Base-by-base conservation (phyloP, 345 rosid genomes). In the Lumnitzera littorea region DNA sequence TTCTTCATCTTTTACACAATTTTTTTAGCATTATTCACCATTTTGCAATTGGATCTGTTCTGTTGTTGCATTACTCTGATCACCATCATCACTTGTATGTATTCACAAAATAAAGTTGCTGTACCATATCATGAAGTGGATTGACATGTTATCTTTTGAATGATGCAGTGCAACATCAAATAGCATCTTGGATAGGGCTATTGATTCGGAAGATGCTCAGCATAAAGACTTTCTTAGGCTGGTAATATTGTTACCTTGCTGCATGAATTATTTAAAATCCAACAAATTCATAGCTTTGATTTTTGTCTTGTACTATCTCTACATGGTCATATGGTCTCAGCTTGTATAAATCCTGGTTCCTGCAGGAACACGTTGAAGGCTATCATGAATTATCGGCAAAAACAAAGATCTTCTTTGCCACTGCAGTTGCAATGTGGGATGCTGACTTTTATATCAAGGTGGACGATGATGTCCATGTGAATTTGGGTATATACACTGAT, bases 401-500 rank as follows among this genome's bases (percentile, higher is more conserved):
- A 83, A 95, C 99, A 48, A 95, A 95, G 75, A 88, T 58, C 46
- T 94, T 84, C 82, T 86, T 95, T 72, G 71, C 94, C 25, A 86
- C 96, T 24, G 97, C 96, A 4, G 96, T 95, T 72, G 89, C 96
- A 23, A 83, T 67, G 65, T 95, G 99, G 99, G 94, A 95, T 77
- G 92, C 97, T 46, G 96, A 91, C 61, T 95, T 68, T 70, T 95
- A 91, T 70, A 68, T 95, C 82, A 88, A 95, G 69, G 94, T 91
- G 74, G 99, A 95, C 75, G 99, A 95, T 75, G 99, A 95, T 77
- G 97, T 91, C 67, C 99, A 95, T 50, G 99, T 95, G 51, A 95
- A 95, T 78, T 84, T 95, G 63, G 99, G 99, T 87, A 78, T 48
- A 70, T 55, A 75, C 43, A 36, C 43, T 36, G 43, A 36, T 36